Evolutionary conservation across 345 rosid genomes (phyloP), one percentile per base, ranked within the genome.

Genomic region (Jatropha curcas): DNA sequence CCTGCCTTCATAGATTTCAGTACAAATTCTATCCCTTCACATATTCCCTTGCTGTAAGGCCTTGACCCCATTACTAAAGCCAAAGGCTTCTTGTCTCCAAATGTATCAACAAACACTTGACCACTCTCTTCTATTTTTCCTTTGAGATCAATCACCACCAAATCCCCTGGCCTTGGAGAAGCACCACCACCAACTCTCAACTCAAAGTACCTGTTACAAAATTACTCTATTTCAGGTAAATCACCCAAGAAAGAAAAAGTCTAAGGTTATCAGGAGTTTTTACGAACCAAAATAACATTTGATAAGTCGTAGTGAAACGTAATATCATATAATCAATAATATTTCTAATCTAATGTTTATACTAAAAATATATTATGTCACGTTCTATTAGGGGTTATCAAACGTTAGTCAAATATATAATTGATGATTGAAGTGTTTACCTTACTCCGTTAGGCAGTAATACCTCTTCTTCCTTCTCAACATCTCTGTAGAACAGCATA

Each of bases 121-220:
- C 83, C 92, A 0, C 83, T 87, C 63, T 81, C 97, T 85, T 81
- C 80, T 31, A 88, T 83, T 73, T 80, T 74, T 25, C 97, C 97
- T 77, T 83, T 82, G 24, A 94, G 87, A 78, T 87, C 77, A 69
- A 94, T 86, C 89, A 92, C 97, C 55, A 92, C 90, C 76, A 94
- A 74, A 56, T 94, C 97, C 61, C 97, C 98, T 61, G 86, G 66
- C 72, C 87, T 82, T 37, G 95, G 97, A 55, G 88, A 59, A 1
- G 91, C 90, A 10, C 98, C 97, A 13, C 97, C 95, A 10, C 98
- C 97, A 27, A 92, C 84, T 80, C 87, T 88, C 79, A 90, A 73
- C 63, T 94, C 97, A 74, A 85, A 85, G 83, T 92, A 92, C 82
- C 98, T 94, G 83, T 69, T 72, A 51, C 50, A 73, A 33, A 10